Base-by-base conservation (phyloP, 2,329 filamentous ascomycete genomes). In the Diaporthe destruens region DNA sequence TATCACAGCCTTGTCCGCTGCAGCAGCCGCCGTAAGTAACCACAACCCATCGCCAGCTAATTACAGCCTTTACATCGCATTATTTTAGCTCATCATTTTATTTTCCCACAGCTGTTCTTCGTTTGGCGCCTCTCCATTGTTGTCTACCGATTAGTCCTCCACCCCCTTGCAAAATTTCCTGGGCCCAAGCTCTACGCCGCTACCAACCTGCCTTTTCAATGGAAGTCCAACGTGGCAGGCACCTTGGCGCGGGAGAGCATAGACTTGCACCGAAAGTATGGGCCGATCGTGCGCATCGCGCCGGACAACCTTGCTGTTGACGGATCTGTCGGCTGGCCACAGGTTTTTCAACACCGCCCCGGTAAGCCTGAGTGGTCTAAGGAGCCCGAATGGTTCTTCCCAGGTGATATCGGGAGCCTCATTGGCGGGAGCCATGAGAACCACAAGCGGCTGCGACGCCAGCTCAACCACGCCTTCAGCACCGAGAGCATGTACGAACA, bases 401-500 rank as follows among this genome's bases (percentile, higher is more conserved):
- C 16, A 0, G 3, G 18, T 4, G 71, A 72, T 57, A 12, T 36
- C 9, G 1, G 9, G 2, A 23, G 36, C n/a, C 29, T 72, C 16
- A 53, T 72, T 16, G 57, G 39, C 32, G 51, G 49, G 1, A 14
- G 20, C 18, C 49, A 51, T 2, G 71, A 72, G 16, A 49, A 34
- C 18, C 71, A 72, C 56, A 53, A 47, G 39, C 56, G 71, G 49
- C 32, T 57, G 42, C 66, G 71, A 9, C 39, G 71, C 1, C 66
- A 70, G 49, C 66, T 72, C 12, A 42, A 20, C 32, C 51, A 70
- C 34, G 71, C 71, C 6, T 72, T 72, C 51, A 72, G 71, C 56
- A 69, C 67, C 18, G 44, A 59, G n/a, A 71, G 49, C 67, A 65
- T 72, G 71, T 66, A 70, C 51, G 71, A 72, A 34, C 71, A 72